Percentiles rank a stretch among this genome's conserved stretches.
phyloP scores from a whole-genome alignment of 106 monocot genomes.

The Acanthochlamys bracteata region DNA sequence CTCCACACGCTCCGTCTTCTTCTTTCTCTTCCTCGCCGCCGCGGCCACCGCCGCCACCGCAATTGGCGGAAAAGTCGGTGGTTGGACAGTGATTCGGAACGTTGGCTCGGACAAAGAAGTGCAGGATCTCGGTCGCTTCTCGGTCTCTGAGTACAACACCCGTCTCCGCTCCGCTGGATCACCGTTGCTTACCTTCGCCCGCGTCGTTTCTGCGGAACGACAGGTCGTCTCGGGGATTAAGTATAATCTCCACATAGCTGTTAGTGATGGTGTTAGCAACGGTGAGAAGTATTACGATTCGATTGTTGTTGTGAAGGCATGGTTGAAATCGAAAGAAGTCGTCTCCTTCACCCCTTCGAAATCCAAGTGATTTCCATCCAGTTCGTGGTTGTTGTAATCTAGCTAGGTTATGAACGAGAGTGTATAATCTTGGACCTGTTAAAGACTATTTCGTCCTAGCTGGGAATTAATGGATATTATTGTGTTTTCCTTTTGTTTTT shows the following conservation, averaged over 20 bases:
- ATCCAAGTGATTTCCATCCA: no score
- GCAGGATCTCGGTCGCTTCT: slow-evolving; percentile 3
- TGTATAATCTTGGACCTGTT: no score
- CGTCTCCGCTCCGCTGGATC: no score
- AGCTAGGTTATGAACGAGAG: no score
- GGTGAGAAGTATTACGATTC: slow-evolving; percentile 13
- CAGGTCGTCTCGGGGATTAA: slow-evolving; percentile 8
- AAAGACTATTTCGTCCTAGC: no score
- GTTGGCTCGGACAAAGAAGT: background rate
- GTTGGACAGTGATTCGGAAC: background rate
- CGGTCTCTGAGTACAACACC: background rate
- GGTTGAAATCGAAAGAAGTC: slow-evolving; percentile 21
- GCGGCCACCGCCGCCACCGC: background rate
- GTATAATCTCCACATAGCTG: background rate
- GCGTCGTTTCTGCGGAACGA: background rate
- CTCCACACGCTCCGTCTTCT: background rate
- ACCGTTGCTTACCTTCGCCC: background rate
- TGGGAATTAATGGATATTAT: no score
- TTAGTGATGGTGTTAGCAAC: background rate
- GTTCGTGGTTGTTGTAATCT: no score
- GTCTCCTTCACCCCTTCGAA: slow-evolving; percentile 20
- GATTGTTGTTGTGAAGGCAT: slow-evolving; percentile 16
- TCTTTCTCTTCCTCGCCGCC: background rate
- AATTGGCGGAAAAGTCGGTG: background rate
- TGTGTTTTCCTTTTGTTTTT: no score